These are phyloP conservation scores for Cucurbita argyrosperma DNA, from an alignment of 306 rosid genomes.

Conservation along the genomic window DNA sequence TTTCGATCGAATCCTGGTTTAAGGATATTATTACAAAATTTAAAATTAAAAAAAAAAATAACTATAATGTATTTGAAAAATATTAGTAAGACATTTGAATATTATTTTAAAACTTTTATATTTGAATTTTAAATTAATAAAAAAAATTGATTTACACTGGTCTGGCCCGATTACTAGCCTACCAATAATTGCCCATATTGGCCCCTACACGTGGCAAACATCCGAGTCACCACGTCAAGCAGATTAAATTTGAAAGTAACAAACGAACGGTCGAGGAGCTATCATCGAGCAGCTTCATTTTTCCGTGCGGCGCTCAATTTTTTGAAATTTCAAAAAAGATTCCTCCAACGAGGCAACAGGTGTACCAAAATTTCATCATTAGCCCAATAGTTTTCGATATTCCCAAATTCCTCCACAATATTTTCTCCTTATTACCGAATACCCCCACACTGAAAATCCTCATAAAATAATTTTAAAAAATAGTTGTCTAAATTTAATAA, in stretches of 20 bases:
- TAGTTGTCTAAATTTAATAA: not conserved
- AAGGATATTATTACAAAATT: no score
- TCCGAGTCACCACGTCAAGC: not conserved
- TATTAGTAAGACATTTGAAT: no score
- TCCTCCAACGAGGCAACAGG: slow-evolving; percentile 19
- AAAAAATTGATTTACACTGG: not conserved
- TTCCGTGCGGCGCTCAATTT: not conserved
- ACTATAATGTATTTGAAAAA: no score
- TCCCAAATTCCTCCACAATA: not conserved
- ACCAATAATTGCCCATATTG: not conserved
- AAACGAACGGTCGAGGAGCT: not conserved
- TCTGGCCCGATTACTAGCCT: not conserved
- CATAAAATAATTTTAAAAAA: not conserved
- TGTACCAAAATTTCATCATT: not conserved
- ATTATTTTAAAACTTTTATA: no score
- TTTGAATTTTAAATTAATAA: not conserved
- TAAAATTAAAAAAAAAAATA: no score
- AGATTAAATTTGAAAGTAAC: not conserved
- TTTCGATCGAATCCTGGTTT: no score
- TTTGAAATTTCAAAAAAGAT: slow-evolving; percentile 29
- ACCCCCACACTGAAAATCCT: not conserved
- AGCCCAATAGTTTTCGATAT: not conserved
- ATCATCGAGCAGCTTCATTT: not conserved
- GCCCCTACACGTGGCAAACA: not conserved
- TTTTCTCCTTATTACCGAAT: not conserved